phyloP scores from a whole-genome alignment of 306 rosid species.

The Acacia acuminata region DNA sequence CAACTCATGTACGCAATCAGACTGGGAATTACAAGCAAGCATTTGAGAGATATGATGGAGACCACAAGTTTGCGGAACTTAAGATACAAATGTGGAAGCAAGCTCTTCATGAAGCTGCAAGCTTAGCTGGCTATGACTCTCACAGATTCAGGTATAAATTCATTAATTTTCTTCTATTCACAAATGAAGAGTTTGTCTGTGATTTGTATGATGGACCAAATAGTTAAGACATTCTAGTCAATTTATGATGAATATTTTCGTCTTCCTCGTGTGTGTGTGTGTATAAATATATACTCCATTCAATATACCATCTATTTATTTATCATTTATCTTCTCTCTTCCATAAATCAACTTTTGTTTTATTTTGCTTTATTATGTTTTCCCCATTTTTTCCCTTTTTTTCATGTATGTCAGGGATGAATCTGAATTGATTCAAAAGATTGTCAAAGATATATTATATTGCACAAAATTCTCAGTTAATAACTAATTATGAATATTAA shows the following conservation, averaged over 20 bases:
- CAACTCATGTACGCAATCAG: background rate
- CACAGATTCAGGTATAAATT: background rate
- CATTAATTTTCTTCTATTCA: background rate
- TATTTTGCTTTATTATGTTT: background rate
- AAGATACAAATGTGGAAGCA: background rate
- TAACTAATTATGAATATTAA: no score
- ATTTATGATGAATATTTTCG: no score
- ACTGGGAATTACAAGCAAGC: background rate
- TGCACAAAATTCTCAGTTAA: no score
- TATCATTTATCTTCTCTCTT: background rate
- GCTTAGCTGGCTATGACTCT: background rate
- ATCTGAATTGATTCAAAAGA: background rate
- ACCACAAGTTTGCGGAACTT: background rate
- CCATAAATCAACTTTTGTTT: background rate
- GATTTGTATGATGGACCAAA: no score
- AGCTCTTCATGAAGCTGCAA: background rate
- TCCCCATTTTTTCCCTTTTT: background rate
- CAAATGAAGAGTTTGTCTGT: background rate
- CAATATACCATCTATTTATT: background rate
- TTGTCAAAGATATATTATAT: no score
- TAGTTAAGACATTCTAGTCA: no score
- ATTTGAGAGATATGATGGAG: background rate
- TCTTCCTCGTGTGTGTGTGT: no score
- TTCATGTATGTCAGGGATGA: background rate
- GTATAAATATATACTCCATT: background rate